phyloP scores from a whole-genome alignment of 305 asterid genomes.

The Fraxinus baroniana region DNA sequence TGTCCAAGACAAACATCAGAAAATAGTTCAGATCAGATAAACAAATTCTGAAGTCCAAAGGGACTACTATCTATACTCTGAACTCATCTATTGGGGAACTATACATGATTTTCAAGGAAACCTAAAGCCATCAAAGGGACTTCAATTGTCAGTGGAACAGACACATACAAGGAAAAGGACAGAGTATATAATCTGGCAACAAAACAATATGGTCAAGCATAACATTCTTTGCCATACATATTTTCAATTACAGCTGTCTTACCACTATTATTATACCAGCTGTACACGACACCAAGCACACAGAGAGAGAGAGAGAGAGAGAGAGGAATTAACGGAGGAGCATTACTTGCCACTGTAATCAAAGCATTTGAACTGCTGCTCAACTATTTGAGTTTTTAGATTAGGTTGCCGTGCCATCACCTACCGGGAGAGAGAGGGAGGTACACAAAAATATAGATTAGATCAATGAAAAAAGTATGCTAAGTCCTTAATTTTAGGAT shows the following conservation, averaged over 20 bases:
- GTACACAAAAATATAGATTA: neutral
- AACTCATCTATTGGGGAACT: neutral
- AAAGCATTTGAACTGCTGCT: slow-evolving; percentile 67
- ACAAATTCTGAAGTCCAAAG: neutral
- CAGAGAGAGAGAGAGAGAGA: neutral
- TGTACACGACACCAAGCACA: neutral
- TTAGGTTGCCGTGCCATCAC: slow-evolving; percentile 59
- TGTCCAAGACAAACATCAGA: neutral
- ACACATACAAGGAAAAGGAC: neutral
- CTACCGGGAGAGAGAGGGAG: slow-evolving; percentile 17
- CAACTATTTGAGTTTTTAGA: slow-evolving; percentile 55
- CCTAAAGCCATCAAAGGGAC: neutral
- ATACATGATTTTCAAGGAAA: neutral
- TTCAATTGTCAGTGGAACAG: neutral
- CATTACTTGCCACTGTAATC: slow-evolving; percentile 55
- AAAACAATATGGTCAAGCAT: neutral
- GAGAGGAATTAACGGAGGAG: neutral
- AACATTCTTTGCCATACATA: neutral
- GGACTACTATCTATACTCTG: neutral
- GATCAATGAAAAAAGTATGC: neutral
- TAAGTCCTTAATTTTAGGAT: slow-evolving; percentile 10
- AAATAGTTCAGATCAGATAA: neutral
- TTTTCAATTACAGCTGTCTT: neutral
- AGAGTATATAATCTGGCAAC: neutral
- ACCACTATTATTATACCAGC: neutral